These are phyloP conservation scores for Cercospora citrullina DNA, from an alignment of 2,329 filamentous ascomycete genomes.

Conservation along the genomic window DNA sequence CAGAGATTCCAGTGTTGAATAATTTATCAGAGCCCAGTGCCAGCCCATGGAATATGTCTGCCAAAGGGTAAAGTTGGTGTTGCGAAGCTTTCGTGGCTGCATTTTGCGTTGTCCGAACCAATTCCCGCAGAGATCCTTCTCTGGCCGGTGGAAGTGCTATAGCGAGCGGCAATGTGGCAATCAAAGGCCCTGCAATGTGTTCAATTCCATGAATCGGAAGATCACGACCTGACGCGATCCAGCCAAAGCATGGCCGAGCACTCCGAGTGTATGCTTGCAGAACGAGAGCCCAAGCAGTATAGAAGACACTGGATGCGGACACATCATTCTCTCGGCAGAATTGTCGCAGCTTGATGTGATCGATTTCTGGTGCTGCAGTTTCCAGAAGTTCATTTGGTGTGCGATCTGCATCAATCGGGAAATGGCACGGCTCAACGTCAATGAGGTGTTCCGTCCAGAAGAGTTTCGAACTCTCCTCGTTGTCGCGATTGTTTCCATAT, in stretches of 20 bases:
- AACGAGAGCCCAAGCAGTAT: neutral
- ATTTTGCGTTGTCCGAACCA: neutral
- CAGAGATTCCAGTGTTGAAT: neutral
- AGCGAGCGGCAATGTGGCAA: neutral
- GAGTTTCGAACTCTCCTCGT: neutral
- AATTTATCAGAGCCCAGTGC: neutral
- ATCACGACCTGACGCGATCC: constrained; percentile 1
- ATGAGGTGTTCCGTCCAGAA: neutral
- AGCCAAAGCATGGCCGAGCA: constrained; percentile 1
- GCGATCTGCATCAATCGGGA: neutral
- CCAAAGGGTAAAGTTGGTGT: neutral
- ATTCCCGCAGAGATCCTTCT: neutral
- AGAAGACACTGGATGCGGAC: neutral
- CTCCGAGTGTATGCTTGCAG: constrained; percentile 1
- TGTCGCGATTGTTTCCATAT: neutral
- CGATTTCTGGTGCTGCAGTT: neutral
- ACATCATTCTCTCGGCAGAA: neutral
- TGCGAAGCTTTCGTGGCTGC: neutral
- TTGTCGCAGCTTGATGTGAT: neutral
- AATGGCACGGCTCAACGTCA: neutral
- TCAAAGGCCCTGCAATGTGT: constrained; percentile 37
- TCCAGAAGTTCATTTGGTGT: neutral
- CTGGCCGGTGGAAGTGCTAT: neutral
- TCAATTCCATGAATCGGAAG: constrained; percentile 7
- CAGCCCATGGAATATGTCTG: neutral